Evolutionary conservation across 257 asterid genomes (phyloP).

Genomic region (Nicotiana obtusifolia): DNA sequence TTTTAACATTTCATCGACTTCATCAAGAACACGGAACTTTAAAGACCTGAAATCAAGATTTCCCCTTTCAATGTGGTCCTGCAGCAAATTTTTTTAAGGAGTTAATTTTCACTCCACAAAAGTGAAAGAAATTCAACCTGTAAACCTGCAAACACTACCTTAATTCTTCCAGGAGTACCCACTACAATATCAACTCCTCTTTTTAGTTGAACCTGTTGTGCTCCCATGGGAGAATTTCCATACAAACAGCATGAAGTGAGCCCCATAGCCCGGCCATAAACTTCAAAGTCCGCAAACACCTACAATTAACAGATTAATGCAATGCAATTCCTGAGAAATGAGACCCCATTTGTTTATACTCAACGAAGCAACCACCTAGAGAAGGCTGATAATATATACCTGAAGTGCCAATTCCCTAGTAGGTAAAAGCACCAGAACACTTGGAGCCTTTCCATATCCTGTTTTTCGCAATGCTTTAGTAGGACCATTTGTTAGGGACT

Average conservation of each 20-base stretch:
- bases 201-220: constrained; percentile 55
- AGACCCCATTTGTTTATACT: neutral
- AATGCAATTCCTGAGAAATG: neutral
- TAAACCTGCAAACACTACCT: constrained; percentile 35
- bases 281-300: constrained; percentile 75
- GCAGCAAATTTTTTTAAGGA: constrained; percentile 15
- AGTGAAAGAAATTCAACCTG: neutral
- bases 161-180: constrained; percentile 94
- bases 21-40: constrained; percentile 93
- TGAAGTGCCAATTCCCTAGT: constrained; percentile 94
- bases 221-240: constrained; percentile 70
- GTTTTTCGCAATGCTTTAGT: constrained; percentile 51
- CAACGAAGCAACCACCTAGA: neutral
- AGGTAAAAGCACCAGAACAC: constrained; percentile 91
- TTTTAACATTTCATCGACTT: constrained; percentile 98
- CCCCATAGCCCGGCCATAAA: constrained; percentile 75
- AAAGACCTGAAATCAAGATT: constrained; percentile 67
- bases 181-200: constrained; percentile 87
- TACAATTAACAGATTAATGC: constrained; percentile 13
- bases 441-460: constrained; percentile 82
- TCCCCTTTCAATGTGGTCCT: constrained; percentile 89
- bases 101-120: neutral
- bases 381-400: constrained; percentile 30
- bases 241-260: constrained; percentile 73
- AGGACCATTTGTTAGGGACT: constrained; percentile 80